Evolutionary conservation across 108 stramenopile species (phyloP), one percentile per base, ranked within the genome.

Genomic region (Seminavis robusta): DNA sequence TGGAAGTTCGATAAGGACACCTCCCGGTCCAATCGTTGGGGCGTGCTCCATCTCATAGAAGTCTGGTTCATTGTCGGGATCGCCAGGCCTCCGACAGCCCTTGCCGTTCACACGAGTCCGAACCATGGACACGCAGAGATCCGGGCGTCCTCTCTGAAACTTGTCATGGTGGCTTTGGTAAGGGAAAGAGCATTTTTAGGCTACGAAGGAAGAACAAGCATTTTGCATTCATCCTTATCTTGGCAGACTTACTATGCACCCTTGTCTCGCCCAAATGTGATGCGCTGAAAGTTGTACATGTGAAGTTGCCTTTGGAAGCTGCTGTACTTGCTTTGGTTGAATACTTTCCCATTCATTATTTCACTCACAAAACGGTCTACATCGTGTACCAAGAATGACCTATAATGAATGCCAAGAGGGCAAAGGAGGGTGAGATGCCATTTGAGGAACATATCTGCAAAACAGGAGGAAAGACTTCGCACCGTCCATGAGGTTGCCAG

Each of bases 301-400:
- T 91, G 86, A 25, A 86, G 54, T 63, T 86, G 85, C 5, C 85
- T 52, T 59, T 86, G 85, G 48, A 86, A 86, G 39, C 67, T 74
- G 15, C 73, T 46, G 44, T 71, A 78, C 28, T 77, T 80, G 31
- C 31, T 53, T 34, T 70, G 85, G 29, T 74, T 73, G 48, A 91
- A 91, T n/a, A 31, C 20, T 47, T 59, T 34, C 34, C 24, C 10
- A 3, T 82, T 86, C 69, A 94, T 70, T 33, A 92, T 68, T 37
- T 85, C 80, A 17, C 57, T 47, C 39, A 68, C 80, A 63, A 96
- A 94, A 4, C 53, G 52, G 23, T 67, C 59, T 25, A 69, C 42
- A 30, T 86, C 56, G 48, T 77, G 73, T 36, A 86, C 71, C 11
- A 57, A 49, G 50, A 89, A 89, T 10, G 79, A 80, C n/a, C n/a